These are phyloP conservation scores for Amanita thiersii DNA, from an alignment of 768 basidiomycete species.

Conservation along the genomic window DNA sequence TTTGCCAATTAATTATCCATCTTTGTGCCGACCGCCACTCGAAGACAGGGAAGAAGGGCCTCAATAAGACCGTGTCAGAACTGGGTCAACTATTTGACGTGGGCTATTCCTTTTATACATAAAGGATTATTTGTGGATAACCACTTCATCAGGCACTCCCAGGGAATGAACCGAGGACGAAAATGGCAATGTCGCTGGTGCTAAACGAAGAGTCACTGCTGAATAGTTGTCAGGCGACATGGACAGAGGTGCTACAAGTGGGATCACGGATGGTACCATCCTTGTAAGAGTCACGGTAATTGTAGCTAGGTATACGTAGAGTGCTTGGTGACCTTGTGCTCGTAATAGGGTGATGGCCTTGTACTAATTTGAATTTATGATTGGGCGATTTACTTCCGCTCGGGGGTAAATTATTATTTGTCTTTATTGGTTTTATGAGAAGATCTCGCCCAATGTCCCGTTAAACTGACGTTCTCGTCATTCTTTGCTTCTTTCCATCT, in stretches of 20 bases:
- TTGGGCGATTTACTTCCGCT: conserved; percentile 1
- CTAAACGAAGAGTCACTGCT: conserved; percentile 45
- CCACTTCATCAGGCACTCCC: conserved; percentile 26
- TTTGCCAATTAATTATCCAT: conserved; percentile 17
- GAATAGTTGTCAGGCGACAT: conserved; percentile 39
- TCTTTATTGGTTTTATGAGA: no score
- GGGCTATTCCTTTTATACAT: conserved; percentile 7
- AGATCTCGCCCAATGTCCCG: no score
- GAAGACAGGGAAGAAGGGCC: conserved; percentile 19
- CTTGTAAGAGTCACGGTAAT: no score
- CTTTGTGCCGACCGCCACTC: conserved; percentile 24
- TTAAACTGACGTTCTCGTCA: background rate
- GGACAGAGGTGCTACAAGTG: conserved; percentile 21
- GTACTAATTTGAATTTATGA: conserved; percentile 7
- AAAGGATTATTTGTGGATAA: conserved; percentile 4
- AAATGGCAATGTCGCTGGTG: conserved; percentile 35
- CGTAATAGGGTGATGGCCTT: conserved; percentile 7
- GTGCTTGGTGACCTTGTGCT: background rate
- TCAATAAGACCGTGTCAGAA: conserved; percentile 12
- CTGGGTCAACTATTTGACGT: conserved; percentile 31
- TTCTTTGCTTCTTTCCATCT: conserved; percentile 5
- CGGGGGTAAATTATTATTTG: background rate
- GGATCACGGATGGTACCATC: background rate
- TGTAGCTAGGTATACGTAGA: no score
- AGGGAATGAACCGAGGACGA: conserved; percentile 27